A percentile compares a stretch with the other conserved stretches of the same genome.
Conservation (phyloP, 331 rosid species). For the Pyracantha coccinea region DNA sequence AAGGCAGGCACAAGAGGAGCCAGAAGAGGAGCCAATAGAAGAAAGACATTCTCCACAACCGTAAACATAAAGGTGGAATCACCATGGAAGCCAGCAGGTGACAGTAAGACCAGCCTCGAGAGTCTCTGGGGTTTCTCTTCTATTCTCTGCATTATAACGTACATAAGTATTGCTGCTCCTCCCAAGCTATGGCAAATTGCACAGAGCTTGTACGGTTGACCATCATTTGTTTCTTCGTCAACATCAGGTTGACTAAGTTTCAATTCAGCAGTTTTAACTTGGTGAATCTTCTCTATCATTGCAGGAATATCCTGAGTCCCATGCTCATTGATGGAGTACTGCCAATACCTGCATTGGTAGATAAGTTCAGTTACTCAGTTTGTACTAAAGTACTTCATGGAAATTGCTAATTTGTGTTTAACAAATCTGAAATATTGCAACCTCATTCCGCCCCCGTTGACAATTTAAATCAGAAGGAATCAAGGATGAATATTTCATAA, state of each 20-base stretch:
- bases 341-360: conserved; percentile 69
- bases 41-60: conserved; percentile 36
- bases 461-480: background rate
- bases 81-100: conserved; percentile 90
- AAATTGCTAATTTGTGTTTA: background rate
- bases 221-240: conserved; percentile 47
- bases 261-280: conserved; percentile 70
- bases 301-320: conserved; percentile 89
- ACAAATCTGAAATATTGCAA: background rate
- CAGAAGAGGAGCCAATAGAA: conserved; percentile 54
- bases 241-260: conserved; percentile 54
- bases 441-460: background rate
- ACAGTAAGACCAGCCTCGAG: conserved; percentile 69
- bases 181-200: conserved; percentile 85
- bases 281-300: conserved; percentile 72
- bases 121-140: conserved; percentile 79
- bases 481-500: background rate
- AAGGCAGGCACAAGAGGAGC: conserved; percentile 63
- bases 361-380: conserved; percentile 9
- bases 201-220: conserved; percentile 77
- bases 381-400: background rate
- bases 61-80: conserved; percentile 65
- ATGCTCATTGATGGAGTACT: conserved; percentile 84
- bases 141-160: conserved; percentile 48
- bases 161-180: conserved; percentile 80